Percentiles rank a stretch among this genome's conserved stretches.
These are phyloP conservation scores for Trametes cubensis DNA, from an alignment of 768 basidiomycete genomes.

Conservation along the genomic window DNA sequence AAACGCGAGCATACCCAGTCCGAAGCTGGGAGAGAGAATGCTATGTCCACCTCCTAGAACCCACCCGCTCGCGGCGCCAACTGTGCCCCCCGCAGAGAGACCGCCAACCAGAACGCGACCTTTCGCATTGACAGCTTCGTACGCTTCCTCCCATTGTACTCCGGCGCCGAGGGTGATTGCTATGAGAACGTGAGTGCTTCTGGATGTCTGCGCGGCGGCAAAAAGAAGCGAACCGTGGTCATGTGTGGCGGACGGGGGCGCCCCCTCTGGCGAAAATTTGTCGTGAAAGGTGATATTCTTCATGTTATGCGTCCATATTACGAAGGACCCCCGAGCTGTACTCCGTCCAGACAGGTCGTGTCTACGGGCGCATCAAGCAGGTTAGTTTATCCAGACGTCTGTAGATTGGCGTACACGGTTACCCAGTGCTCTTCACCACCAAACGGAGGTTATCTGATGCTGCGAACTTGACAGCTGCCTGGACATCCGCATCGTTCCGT, in stretches of 20 bases:
- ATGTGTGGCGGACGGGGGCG: slow-evolving; percentile 15
- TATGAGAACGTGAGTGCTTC: slow-evolving; percentile 15
- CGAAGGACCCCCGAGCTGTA: slow-evolving; percentile 27
- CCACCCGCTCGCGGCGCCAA: slow-evolving; percentile 54
- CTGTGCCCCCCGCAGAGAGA: slow-evolving; percentile 35
- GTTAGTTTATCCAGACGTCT: neutral
- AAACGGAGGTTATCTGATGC: slow-evolving; percentile 29
- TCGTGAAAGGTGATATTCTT: slow-evolving; percentile 40
- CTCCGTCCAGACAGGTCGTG: slow-evolving; percentile 32
- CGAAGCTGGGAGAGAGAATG: slow-evolving; percentile 32
- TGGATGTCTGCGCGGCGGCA: neutral
- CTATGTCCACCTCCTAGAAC: slow-evolving; percentile 37
- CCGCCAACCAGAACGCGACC: slow-evolving; percentile 9
- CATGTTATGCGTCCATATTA: slow-evolving; percentile 47
- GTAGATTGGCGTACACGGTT: neutral
- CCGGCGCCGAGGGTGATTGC: slow-evolving; percentile 41
- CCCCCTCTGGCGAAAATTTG: slow-evolving; percentile 39
- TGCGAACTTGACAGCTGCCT: slow-evolving; percentile 33
- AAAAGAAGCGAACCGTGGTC: slow-evolving; percentile 25
- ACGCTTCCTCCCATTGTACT: slow-evolving; percentile 17
- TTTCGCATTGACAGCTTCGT: slow-evolving; percentile 7
- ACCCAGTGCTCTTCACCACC: slow-evolving; percentile 35
- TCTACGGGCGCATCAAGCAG: slow-evolving; percentile 1
- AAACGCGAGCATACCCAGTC: slow-evolving; percentile 29
- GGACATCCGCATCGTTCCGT: slow-evolving; percentile 34